Evolutionary conservation across 140 eudicot genomes (phyloP), one percentile per base, ranked within the genome.

Genomic region (Erigeron philadelphicus): DNA sequence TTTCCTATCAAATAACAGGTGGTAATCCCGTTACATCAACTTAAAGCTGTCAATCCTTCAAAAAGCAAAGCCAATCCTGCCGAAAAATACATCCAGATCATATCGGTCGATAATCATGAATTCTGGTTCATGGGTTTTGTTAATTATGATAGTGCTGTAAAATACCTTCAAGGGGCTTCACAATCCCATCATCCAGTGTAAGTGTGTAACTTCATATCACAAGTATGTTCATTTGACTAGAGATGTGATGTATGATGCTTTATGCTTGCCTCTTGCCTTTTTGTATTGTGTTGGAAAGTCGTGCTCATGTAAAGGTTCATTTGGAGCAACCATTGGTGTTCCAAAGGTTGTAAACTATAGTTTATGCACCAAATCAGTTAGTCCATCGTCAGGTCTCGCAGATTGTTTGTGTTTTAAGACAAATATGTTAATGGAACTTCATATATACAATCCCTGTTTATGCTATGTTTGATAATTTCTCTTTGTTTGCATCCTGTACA

Each of bases 111-210:
- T 79, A 84, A 79, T 74, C 96, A 89, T 23, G 96, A 89, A 57
- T 89, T 89, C 74, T 89, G 96, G 95, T 89, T 86, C 88, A 86
- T 89, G 95, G 95, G 96, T 23, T 89, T 89, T 43, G 81, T 89
- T 10, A 47, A 80, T 67, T 89, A 89, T 52, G 95, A 84, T 49
- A 82, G 84, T 67, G 96, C 96, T 38, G 96, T 86, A 11, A 82
- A 86, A 72, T 61, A 61, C 64, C 85, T 89, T 11, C 86, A 77
- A 66, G 87, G 78, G 1, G 84, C 82, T 3, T 48, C 82, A 56
- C 85, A 84, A 70, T 76, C 82, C 0, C 82, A 71, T 71, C 13
- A 69, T 64, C 84, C 56, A 68, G 75, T 63, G 43, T 84, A 79
- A 65, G 76, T 68, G 75, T 63, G 43, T 84, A 79, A 65, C 78